phyloP scores from a whole-genome alignment of 148 eudicot genomes.

The Salicornia ramosissima region DNA sequence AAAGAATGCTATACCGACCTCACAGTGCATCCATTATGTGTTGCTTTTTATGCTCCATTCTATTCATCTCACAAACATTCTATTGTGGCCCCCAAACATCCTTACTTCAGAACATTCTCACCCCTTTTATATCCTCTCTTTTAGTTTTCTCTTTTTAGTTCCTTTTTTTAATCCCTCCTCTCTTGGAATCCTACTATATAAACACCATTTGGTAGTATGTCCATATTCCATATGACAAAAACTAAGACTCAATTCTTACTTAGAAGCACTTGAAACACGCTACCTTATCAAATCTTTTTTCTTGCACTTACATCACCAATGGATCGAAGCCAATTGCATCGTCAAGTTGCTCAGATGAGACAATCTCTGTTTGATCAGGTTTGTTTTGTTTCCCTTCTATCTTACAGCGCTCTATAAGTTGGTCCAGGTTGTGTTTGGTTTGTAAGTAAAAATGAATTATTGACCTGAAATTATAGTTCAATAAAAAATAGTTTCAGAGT shows the following conservation, averaged over 20 bases:
- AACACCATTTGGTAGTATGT: slow-evolving; percentile 21
- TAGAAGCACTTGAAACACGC: slow-evolving; percentile 6
- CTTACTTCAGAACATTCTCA: slow-evolving; percentile 35
- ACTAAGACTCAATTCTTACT: slow-evolving; percentile 15
- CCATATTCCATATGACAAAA: slow-evolving; percentile 16
- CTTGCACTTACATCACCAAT: slow-evolving; percentile 22
- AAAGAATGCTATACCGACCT: slow-evolving; percentile 18
- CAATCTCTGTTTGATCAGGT: slow-evolving; percentile 96
- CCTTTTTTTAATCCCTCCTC: slow-evolving; percentile 17
- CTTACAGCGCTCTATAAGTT: not conserved
- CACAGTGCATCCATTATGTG: slow-evolving; percentile 35
- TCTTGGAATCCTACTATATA: slow-evolving; percentile 32
- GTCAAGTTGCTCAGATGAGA: slow-evolving; percentile 76
- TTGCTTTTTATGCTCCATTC: slow-evolving; percentile 29
- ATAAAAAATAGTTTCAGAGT: too few relatives aligned
- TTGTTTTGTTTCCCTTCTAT: slow-evolving; percentile 6
- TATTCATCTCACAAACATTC: slow-evolving; percentile 31
- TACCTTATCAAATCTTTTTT: not conserved
- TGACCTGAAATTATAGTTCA: not conserved
- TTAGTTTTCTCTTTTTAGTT: slow-evolving; percentile 15
- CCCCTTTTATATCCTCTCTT: slow-evolving; percentile 5
- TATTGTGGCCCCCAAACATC: slow-evolving; percentile 23
- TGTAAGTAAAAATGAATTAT: not conserved
- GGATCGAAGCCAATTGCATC: slow-evolving; percentile 61
- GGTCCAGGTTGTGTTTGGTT: not conserved